A percentile compares a stretch with the other conserved stretches of the same genome.
phyloP scores from a whole-genome alignment of 257 asterid genomes.

The Knoxia roxburghii region DNA sequence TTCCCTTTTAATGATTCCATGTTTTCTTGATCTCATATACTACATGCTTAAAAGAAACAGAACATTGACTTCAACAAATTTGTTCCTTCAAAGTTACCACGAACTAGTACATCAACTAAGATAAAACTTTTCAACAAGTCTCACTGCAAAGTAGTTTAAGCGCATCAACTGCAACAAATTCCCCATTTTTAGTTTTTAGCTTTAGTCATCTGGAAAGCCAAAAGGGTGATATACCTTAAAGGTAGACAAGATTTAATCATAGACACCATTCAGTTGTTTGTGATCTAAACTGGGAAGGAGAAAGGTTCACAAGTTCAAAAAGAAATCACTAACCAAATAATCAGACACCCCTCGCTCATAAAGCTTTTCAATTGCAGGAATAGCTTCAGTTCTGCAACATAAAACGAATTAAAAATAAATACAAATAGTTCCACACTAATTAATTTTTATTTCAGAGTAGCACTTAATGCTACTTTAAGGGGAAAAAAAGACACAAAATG shows the following conservation, averaged over 20 bases:
- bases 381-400: constrained; percentile 56
- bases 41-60: background rate
- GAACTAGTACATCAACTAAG: background rate
- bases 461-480: too few relatives aligned
- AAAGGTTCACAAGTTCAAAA: background rate
- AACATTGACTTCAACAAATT: background rate
- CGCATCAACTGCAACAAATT: background rate
- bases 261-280: background rate
- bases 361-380: constrained; percentile 57
- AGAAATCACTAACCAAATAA: constrained; percentile 57
- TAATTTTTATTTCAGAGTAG: too few relatives aligned
- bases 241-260: background rate
- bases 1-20: too few relatives aligned
- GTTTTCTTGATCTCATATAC: too few relatives aligned
- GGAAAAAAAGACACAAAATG: too few relatives aligned
- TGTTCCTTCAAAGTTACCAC: background rate
- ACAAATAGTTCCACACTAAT: background rate
- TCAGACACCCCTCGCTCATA: constrained; percentile 87
- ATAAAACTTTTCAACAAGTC: background rate
- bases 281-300: background rate
- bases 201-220: background rate
- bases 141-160: background rate
- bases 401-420: background rate
- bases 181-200: background rate
- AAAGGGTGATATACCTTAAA: background rate